Evolutionary conservation across 179 eudicot species (phyloP), one percentile per base, ranked within the genome.

Genomic region (Corrigiola litoralis): DNA sequence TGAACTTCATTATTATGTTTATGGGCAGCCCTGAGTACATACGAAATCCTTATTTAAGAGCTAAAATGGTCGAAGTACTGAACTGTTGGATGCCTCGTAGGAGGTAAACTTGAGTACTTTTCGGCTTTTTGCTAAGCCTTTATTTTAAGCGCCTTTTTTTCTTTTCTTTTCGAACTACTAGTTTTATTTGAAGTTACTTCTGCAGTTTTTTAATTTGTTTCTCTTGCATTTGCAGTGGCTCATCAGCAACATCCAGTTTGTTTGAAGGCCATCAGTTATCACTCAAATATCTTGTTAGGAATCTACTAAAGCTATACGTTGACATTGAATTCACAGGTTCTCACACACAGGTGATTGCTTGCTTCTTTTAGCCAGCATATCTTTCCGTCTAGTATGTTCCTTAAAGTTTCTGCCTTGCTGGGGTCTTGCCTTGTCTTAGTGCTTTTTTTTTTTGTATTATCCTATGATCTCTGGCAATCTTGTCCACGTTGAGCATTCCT

Each of bases 301-400:
- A 94, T 81, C 97, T 94, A 53, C 73, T 94, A 76, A 94, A 92
- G 84, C 84, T 90, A 28, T 94, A 94, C 75, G 97, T 94, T 52
- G 99, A 94, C 83, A 94, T 94, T 66, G 97, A 94, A 83, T 94
- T 90, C 75, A 94, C 99, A 20, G 97, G 99, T 66, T 87, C 98
- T 48, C 98, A 92, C 74, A 92, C 97, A 28, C 98, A 92, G 98
- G 98, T 90, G 57, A 79, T 51, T 34, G 20, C 24, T 18, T 60
- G 23, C 18, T 25, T 20, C 25, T 4, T 60, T 58, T 62, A 9
- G 28, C 31, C 40, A 32, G 14, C 32, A 32, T 46, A 17, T 17
- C 56, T 20, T 49, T 20, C 14, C 9, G 31, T 12, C 2, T 51
- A 1, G 2, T 18, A 1, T 17, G 17, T 17, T 55, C 10, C 9